Evolutionary conservation across 176 grass and related monocot genomes (phyloP).

Genomic region (Pharus latifolius): DNA sequence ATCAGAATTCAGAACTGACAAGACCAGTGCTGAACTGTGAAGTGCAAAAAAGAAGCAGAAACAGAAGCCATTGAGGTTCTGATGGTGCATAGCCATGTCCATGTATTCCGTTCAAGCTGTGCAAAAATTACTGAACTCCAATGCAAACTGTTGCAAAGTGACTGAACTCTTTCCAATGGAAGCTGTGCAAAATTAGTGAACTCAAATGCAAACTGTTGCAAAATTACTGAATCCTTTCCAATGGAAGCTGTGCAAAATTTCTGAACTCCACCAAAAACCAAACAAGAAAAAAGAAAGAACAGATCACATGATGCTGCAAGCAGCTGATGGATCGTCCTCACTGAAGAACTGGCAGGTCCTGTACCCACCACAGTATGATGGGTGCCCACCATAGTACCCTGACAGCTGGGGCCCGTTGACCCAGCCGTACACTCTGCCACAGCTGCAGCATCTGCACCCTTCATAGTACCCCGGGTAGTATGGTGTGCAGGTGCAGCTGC

Average conservation of each 20-base stretch:
- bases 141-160: not conserved
- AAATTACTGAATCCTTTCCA: no score
- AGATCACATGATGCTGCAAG: slow-evolving; percentile 49
- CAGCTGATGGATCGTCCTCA: slow-evolving; percentile 40
- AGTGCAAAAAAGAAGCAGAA: not conserved
- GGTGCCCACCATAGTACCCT: not conserved
- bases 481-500: slow-evolving; percentile 25
- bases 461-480: slow-evolving; percentile 40
- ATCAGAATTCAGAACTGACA: no score
- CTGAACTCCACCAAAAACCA: not conserved
- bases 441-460: slow-evolving; percentile 20
- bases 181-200: not conserved
- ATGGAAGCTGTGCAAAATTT: not conserved
- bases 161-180: not conserved
- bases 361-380: slow-evolving; percentile 7
- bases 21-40: no score
- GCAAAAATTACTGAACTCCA: not conserved
- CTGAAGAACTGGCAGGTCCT: slow-evolving; percentile 22
- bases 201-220: not conserved
- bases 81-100: not conserved
- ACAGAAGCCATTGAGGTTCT: not conserved
- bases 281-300: not conserved
- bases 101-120: not conserved
- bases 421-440: slow-evolving; percentile 24
- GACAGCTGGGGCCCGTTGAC: not conserved